These are phyloP conservation scores for Aspergillus incahuasiensis DNA, from an alignment of 495 filamentous ascomycete species.

Conservation along the genomic window DNA sequence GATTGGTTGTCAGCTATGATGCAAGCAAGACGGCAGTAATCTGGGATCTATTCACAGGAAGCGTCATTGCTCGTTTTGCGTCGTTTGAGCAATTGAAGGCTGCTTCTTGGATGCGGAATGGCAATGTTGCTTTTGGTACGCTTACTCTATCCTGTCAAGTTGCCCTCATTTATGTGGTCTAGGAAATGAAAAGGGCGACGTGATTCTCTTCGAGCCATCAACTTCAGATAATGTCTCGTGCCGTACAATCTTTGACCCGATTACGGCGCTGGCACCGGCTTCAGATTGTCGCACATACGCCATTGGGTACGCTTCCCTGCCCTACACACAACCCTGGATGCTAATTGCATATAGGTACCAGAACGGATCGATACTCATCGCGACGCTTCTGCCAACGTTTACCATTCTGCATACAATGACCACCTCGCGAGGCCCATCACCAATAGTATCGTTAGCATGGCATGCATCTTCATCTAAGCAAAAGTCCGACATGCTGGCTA, in stretches of 20 bases:
- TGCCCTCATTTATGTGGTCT: constrained; percentile 1
- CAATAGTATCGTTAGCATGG: constrained; percentile 89
- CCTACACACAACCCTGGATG: neutral
- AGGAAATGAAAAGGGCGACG: constrained; percentile 88
- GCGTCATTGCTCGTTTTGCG: constrained; percentile 82
- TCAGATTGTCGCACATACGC: constrained; percentile 96
- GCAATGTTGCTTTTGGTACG: constrained; percentile 96
- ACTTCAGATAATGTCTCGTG: constrained; percentile 91
- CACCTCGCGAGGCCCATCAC: constrained; percentile 74
- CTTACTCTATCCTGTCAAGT: neutral
- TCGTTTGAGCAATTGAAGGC: constrained; percentile 82
- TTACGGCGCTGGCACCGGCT: constrained; percentile 84
- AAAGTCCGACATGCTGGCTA: constrained; percentile 96
- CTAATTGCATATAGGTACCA: constrained; percentile 60
- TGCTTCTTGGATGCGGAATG: constrained; percentile 95
- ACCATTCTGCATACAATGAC: constrained; percentile 91
- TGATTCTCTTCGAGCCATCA: constrained; percentile 90
- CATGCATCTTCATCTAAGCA: constrained; percentile 95
- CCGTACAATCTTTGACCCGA: constrained; percentile 87
- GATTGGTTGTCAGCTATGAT: constrained; percentile 91
- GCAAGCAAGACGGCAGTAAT: constrained; percentile 87
- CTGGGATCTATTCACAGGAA: constrained; percentile 92
- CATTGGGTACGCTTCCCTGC: constrained; percentile 63
- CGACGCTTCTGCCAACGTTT: constrained; percentile 83
- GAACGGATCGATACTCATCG: constrained; percentile 92